phyloP scores from a whole-genome alignment of 306 rosid species.

The Rosa persica region DNA sequence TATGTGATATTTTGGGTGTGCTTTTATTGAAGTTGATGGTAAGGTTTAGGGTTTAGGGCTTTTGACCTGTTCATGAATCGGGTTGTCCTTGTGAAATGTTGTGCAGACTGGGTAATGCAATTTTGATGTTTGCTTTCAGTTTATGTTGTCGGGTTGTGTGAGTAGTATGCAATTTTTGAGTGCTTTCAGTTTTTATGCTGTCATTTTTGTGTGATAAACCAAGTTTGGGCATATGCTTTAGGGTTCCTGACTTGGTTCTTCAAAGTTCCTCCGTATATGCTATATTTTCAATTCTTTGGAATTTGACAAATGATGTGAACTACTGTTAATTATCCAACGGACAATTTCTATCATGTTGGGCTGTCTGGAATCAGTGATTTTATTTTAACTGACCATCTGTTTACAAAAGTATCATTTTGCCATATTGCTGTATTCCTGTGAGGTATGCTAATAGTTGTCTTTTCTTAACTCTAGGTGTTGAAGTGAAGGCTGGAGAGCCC shows the following conservation, averaged over 20 bases:
- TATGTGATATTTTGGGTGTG: not conserved
- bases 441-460: not conserved
- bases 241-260: not conserved
- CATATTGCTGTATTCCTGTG: too few relatives aligned
- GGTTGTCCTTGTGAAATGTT: not conserved
- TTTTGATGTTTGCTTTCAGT: not conserved
- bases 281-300: too few relatives aligned
- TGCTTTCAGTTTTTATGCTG: not conserved
- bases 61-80: not conserved
- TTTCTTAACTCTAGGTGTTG: slow-evolving; percentile 52
- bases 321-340: too few relatives aligned
- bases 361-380: too few relatives aligned
- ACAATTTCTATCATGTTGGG: too few relatives aligned
- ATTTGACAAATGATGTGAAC: not conserved
- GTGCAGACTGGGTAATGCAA: not conserved
- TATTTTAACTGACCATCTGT: not conserved
- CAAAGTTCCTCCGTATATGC: not conserved
- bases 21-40: not conserved
- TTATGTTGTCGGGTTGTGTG: not conserved
- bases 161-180: too few relatives aligned
- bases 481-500: slow-evolving; percentile 78
- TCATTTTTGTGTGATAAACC: not conserved
- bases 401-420: not conserved
- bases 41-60: not conserved
- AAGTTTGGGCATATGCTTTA: not conserved